Conservation (phyloP, 1,284 basidiomycete species). For the Ustilago trichophora region DNA sequence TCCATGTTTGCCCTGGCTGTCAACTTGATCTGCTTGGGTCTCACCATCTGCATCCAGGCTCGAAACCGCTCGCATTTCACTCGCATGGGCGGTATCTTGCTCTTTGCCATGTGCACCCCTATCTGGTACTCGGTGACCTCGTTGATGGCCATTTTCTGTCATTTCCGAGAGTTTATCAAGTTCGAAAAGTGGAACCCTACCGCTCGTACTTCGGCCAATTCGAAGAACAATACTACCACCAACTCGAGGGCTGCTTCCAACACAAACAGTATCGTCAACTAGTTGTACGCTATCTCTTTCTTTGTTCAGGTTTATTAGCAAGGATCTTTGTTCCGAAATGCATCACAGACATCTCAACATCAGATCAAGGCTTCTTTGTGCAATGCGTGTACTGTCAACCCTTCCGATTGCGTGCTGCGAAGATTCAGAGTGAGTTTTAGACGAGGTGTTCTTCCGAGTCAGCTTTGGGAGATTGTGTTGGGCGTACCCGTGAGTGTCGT, state of each 20-base stretch:
- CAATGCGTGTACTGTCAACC: too few species aligned
- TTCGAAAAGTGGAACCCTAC: conserved; percentile 56
- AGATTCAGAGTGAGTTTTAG: too few species aligned
- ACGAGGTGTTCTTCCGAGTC: too few species aligned
- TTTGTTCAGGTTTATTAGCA: not conserved
- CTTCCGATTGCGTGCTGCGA: too few species aligned
- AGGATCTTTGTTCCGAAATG: too few species aligned
- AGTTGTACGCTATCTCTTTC: not conserved
- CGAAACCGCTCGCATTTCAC: conserved; percentile 54
- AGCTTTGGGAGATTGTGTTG: too few species aligned
- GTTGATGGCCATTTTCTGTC: conserved; percentile 54
- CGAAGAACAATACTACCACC: conserved; percentile 19
- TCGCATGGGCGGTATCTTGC: conserved; percentile 31
- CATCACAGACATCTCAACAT: too few species aligned
- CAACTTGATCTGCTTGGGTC: conserved; percentile 46
- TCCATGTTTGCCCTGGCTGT: conserved; percentile 47
- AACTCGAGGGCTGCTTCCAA: conserved; percentile 23
- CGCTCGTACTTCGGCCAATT: conserved; percentile 27
- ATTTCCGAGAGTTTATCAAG: conserved; percentile 57
- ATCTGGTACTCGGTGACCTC: conserved; percentile 52
- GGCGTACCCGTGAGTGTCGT: too few species aligned
- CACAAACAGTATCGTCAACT: conserved; percentile 14
- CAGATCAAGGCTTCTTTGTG: too few species aligned
- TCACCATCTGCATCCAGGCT: conserved; percentile 48
- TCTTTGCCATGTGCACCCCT: conserved; percentile 47